Conservation (phyloP, 805 yeast genomes). For the Cyberlindnera misumaiensis region DNA sequence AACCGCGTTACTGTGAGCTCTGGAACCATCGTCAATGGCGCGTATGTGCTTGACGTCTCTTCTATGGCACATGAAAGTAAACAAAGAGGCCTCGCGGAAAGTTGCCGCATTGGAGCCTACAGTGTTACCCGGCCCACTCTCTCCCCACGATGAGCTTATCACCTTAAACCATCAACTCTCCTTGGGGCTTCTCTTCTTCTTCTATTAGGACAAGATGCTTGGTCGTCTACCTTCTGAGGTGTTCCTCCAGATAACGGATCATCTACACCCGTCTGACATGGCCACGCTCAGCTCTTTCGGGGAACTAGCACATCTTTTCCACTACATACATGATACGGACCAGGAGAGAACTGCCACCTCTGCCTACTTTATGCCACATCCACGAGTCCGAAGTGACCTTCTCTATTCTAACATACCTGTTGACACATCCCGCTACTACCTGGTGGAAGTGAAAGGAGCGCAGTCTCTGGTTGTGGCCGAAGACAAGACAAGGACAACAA, state of each 20-base stretch:
- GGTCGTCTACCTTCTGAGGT: constrained; percentile 6
- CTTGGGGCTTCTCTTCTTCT: background rate
- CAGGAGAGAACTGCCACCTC: background rate
- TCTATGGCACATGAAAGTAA: no score
- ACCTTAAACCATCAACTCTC: no score
- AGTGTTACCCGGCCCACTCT: no score
- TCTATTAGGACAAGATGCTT: background rate
- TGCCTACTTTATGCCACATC: constrained; percentile 7
- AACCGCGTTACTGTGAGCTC: constrained; percentile 12
- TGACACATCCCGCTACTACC: constrained; percentile 10
- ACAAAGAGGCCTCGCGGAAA: no score
- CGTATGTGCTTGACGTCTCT: background rate
- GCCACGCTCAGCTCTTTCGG: constrained; percentile 5
- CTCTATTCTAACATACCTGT: constrained; percentile 2
- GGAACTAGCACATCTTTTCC: constrained; percentile 9
- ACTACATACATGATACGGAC: constrained; percentile 5
- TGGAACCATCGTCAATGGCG: constrained; percentile 4
- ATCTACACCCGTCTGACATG: constrained; percentile 10
- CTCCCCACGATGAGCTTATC: no score
- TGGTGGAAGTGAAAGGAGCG: constrained; percentile 13
- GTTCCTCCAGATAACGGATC: constrained; percentile 9
- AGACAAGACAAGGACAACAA: constrained; percentile 7
- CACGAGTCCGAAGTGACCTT: constrained; percentile 1
- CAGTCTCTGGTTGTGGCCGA: constrained; percentile 12
- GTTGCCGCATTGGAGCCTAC: no score